Base-by-base conservation (phyloP, 225 moss, liverwort and hornwort genomes). In the Physcomitrellopsis africana region DNA sequence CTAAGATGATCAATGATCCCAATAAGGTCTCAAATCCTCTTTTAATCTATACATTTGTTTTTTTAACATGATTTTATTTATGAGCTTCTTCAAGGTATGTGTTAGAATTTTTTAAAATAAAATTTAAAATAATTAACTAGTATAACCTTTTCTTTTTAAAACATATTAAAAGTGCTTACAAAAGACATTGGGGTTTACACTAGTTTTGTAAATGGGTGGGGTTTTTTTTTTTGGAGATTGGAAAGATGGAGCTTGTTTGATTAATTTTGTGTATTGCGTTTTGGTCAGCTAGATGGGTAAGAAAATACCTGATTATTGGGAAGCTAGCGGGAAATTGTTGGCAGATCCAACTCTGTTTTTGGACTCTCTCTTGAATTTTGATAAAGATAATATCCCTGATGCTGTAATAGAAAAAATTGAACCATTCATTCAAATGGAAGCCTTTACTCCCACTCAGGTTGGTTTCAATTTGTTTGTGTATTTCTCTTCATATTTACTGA, bases 221-320 rank as follows among this genome's bases (percentile, higher is more conserved):
- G n/a, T 24, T 24, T 24, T 24, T 24, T 24, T 24, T 24, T 24
- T 24, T 24, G 24, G 24, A 24, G 24, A 24, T 24, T 24, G 24
- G 24, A 24, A 24, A 24, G 24, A 24, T 24, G 24, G 24, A 24
- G 1, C 24, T 24, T 24, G 24, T 24, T 24, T 24, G 1, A 24
- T 24, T 24, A 24, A 24, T 24, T 24, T 24, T 24, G 24, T 24
- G 24, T 24, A 24, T 1, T 24, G 24, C 24, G 24, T 24, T 24
- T 1, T 49, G 48, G 7, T 55, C 54, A 54, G 32, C 41, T 67
- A 96, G 96, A 72, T 92, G 79, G 96, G 96, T 0, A 96, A 96
- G 72, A 96, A 96, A 94, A 79, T 92, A 54, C 37, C 86, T 70
- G 96, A 96, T 77, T 96, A 96, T 77, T 96, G 96, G 96, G 96